phyloP scores from a whole-genome alignment of 1,284 basidiomycete species.

The Irpex sp. region DNA sequence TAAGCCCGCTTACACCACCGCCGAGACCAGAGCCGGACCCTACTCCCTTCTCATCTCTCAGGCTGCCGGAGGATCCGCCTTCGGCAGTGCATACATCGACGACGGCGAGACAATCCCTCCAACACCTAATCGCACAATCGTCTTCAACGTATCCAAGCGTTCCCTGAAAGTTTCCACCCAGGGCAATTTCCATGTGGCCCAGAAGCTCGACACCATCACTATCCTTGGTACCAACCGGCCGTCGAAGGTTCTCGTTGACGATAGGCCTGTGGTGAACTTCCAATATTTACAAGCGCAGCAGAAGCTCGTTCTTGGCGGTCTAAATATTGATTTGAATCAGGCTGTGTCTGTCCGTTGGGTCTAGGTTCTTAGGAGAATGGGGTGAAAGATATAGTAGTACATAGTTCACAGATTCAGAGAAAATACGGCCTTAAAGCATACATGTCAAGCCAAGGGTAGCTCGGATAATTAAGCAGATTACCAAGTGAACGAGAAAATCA shows the following conservation, averaged over 20 bases:
- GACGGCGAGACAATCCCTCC: conserved; percentile 58
- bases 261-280: conserved; percentile 12
- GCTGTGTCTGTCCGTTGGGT: conserved; percentile 13
- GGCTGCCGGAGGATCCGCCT: conserved; percentile 39
- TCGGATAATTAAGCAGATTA: too few relatives aligned
- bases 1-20: conserved; percentile 52
- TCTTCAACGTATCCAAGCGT: conserved; percentile 31
- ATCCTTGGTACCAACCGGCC: conserved; percentile 28
- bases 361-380: too few relatives aligned
- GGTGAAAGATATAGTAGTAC: too few relatives aligned
- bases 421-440: too few relatives aligned
- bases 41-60: conserved; percentile 56
- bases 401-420: too few relatives aligned
- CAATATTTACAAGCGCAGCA: conserved; percentile 17
- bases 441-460: too few relatives aligned
- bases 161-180: conserved; percentile 31
- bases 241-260: conserved; percentile 12
- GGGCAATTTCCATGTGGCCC: conserved; percentile 31
- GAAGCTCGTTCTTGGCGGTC: conserved; percentile 17
- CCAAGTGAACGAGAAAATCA: too few relatives aligned
- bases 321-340: conserved; percentile 20
- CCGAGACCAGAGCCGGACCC: conserved; percentile 50
- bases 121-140: conserved; percentile 41
- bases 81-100: conserved; percentile 58
- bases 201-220: conserved; percentile 29